Evolutionary conservation across 768 basidiomycete genomes (phyloP), one percentile per base, ranked within the genome.

Genomic region (Mycena capillaripes): DNA sequence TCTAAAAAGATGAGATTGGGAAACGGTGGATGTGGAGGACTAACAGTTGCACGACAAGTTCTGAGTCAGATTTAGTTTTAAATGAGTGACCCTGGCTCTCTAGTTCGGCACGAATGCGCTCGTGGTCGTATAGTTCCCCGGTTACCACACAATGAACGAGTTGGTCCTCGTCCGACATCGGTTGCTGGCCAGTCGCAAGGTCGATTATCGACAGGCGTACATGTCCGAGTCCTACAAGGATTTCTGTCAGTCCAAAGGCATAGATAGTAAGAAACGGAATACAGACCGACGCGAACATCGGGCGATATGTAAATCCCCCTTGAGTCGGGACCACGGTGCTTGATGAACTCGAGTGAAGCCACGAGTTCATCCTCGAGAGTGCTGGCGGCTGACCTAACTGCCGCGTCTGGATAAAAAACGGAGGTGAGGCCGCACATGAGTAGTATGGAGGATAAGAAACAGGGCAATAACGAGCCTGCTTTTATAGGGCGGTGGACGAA

Each of bases 121-220:
- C 67, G 58, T 77, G 66, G 63, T 77, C 76, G 59, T 75, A 76
- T 21, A 76, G 42, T 36, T 74, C 73, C 3, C 73, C 73, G 21
- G 63, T 70, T 1, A 77, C 76, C 27, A 77, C 67, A 19, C 69
- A 71, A 44, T 77, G 76, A 17, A 77, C 69, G 21, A 69, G 44
- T 7, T 71, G 29, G 23, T 68, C 74, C n/a, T 72, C 69, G 38
- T 74, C 73, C 5, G 69, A 72, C 23, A 77, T 12, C 7, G 76
- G 76, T 27, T 77, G 76, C 32, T 77, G 76, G 17, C 76, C 76
- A 34, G 66, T 71, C 23, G 29, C 53, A 19, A 76, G 65, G 61
- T 76, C 76, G 34, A 76, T 76, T 30, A 76, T 76, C 4, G 76
- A 69, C 27, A 76, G 70, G 9, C 76, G 63, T 10, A 69, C 66